phyloP scores from a whole-genome alignment of 495 filamentous ascomycete genomes.

The Letharia lupina region DNA sequence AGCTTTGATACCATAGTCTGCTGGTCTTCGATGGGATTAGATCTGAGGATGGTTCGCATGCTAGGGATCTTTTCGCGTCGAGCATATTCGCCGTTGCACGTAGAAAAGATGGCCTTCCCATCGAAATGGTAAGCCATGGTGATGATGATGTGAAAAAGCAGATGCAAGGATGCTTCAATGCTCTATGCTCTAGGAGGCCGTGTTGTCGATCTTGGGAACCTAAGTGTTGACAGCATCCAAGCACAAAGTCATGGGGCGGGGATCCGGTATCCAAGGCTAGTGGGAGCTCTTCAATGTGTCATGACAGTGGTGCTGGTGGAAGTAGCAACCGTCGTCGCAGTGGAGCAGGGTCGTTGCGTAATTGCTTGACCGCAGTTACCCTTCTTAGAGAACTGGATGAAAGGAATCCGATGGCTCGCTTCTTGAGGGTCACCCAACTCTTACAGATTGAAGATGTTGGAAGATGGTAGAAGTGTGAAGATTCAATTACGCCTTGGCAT shows the following conservation, averaged over 20 bases:
- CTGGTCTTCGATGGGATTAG: slow-evolving; percentile 28
- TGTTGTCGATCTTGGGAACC: background rate
- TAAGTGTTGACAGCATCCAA: slow-evolving; percentile 5
- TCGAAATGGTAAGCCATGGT: slow-evolving; percentile 7
- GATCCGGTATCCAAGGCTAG: background rate
- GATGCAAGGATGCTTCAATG: background rate
- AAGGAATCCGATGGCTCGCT: background rate
- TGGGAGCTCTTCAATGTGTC: background rate
- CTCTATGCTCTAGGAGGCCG: background rate
- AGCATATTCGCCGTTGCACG: slow-evolving; percentile 18
- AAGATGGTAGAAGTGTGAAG: background rate
- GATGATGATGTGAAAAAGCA: slow-evolving; percentile 2
- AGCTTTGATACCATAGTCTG: slow-evolving; percentile 22
- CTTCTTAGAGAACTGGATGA: background rate
- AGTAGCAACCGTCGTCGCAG: slow-evolving; percentile 3
- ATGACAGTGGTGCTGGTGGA: background rate
- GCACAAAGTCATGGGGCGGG: background rate
- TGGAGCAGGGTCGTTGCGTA: background rate
- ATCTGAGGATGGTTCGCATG: slow-evolving; percentile 26
- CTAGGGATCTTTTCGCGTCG: slow-evolving; percentile 22
- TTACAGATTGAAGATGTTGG: background rate
- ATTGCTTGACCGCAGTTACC: slow-evolving; percentile 3
- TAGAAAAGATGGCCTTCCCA: slow-evolving; percentile 30
- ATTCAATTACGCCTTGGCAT: background rate
- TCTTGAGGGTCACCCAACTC: background rate